phyloP scores from a whole-genome alignment of 139 green algal species.

The Nannochloris sp. region DNA sequence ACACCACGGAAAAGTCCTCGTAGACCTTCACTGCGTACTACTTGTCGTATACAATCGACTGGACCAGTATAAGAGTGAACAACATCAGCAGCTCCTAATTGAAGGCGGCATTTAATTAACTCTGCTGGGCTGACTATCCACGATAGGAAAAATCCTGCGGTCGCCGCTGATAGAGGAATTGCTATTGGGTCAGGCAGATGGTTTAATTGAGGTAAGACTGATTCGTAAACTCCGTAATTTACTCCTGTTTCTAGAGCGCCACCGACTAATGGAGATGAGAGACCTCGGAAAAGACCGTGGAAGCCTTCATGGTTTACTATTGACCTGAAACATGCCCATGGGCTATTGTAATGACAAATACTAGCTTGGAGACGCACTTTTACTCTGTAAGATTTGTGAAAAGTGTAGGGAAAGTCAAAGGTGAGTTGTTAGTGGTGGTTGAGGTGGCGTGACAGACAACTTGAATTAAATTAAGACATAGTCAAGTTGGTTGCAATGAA shows the following conservation, averaged over 20 bases:
- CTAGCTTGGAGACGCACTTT: conserved; percentile 65
- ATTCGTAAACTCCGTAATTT: conserved; percentile 50
- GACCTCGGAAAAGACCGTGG: conserved; percentile 54
- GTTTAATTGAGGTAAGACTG: neutral
- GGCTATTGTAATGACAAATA: conserved; percentile 26
- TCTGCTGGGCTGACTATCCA: conserved; percentile 62
- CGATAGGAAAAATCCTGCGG: conserved; percentile 50
- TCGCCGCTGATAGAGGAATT: conserved; percentile 36
- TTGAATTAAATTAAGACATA: too few relatives aligned
- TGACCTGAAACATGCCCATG: conserved; percentile 34
- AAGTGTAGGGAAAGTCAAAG: neutral
- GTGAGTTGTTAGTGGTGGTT: neutral
- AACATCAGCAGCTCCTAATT: conserved; percentile 15
- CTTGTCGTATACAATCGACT: conserved; percentile 37
- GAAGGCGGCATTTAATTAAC: conserved; percentile 70
- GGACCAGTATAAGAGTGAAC: conserved; percentile 27
- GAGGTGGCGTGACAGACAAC: too few relatives aligned
- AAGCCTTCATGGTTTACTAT: conserved; percentile 61
- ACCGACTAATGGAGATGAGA: conserved; percentile 62
- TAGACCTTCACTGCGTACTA: conserved; percentile 42
- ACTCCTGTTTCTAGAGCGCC: conserved; percentile 69
- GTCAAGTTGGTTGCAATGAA: too few relatives aligned
- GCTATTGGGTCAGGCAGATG: neutral
- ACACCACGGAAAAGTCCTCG: conserved; percentile 55
- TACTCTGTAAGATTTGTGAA: conserved; percentile 51